A percentile compares a stretch with the other conserved stretches of the same genome.
These are phyloP conservation scores for Plantago coronopus DNA, from an alignment of 305 asterid genomes.

Conservation along the genomic window DNA sequence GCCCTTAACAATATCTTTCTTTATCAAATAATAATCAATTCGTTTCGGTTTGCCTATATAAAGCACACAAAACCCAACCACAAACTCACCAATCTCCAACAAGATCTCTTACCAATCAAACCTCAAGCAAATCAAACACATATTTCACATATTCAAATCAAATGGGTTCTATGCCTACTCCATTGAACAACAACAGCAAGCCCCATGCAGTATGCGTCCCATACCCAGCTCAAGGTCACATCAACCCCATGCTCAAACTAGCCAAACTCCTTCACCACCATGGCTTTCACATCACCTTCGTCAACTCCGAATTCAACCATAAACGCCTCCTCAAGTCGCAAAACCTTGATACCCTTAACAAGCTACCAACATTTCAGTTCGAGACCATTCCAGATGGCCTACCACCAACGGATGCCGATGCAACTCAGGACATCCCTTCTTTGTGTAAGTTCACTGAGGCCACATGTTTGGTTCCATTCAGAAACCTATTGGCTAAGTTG, in stretches of 20 bases:
- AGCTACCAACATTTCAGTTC: conserved; percentile 39
- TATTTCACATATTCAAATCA: too few relatives aligned
- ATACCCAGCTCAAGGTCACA: conserved; percentile 50
- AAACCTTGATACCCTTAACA: conserved; percentile 28
- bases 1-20: too few relatives aligned
- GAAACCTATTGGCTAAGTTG: conserved; percentile 33
- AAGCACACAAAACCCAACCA: too few relatives aligned
- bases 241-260: conserved; percentile 44
- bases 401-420: conserved; percentile 34
- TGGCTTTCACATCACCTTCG: conserved; percentile 35
- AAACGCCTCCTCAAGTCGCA: conserved; percentile 32
- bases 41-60: too few relatives aligned
- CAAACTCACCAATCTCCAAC: too few relatives aligned
- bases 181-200: conserved; percentile 8
- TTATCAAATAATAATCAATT: too few relatives aligned
- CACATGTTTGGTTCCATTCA: conserved; percentile 42
- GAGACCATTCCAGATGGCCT: conserved; percentile 51
- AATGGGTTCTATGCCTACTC: too few relatives aligned
- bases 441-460: conserved; percentile 27
- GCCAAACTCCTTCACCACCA: conserved; percentile 43
- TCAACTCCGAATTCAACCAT: conserved; percentile 40
- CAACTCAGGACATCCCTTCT: conserved; percentile 40
- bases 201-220: conserved; percentile 52
- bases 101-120: too few relatives aligned
- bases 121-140: too few relatives aligned